Conservation (phyloP, 2,329 filamentous ascomycete genomes). For the Phialocephala sp. region DNA sequence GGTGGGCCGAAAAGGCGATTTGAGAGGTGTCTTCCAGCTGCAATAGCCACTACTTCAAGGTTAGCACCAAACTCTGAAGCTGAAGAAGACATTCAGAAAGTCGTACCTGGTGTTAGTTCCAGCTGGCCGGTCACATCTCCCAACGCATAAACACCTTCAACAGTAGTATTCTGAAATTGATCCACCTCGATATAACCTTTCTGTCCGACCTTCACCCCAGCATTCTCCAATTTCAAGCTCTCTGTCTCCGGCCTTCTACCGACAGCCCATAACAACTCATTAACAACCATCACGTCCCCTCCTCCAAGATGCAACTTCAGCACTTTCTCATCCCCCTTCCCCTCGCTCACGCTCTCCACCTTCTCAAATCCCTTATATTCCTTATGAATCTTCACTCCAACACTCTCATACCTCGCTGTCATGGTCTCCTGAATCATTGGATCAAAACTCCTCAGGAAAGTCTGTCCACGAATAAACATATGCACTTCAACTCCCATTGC, state of each 20-base stretch:
- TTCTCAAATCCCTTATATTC: conserved; percentile 53
- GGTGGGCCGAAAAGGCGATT: conserved; percentile 55
- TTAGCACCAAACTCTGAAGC: background rate
- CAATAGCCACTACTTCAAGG: conserved; percentile 51
- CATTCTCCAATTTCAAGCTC: conserved; percentile 47
- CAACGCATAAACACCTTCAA: conserved; percentile 53
- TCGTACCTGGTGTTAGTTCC: conserved; percentile 55
- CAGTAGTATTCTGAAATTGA: conserved; percentile 55
- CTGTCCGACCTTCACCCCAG: conserved; percentile 48
- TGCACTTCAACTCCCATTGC: conserved; percentile 55
- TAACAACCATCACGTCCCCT: conserved; percentile 51
- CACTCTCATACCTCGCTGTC: conserved; percentile 55
- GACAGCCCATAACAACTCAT: conserved; percentile 57
- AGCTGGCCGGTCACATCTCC: conserved; percentile 57
- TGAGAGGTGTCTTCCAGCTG: conserved; percentile 54
- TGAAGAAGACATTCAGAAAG: background rate
- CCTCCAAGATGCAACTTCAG: conserved; percentile 48
- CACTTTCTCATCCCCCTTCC: conserved; percentile 51
- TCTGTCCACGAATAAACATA: conserved; percentile 55
- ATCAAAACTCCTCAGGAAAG: conserved; percentile 56
- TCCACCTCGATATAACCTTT: conserved; percentile 52
- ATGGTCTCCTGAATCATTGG: conserved; percentile 58
- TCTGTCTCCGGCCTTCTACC: conserved; percentile 52
- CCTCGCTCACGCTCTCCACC: conserved; percentile 43
- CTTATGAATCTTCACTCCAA: conserved; percentile 54